These are phyloP conservation scores for Cladorrhinum sp. DNA, from an alignment of 2,329 filamentous ascomycete genomes.

Conservation along the genomic window DNA sequence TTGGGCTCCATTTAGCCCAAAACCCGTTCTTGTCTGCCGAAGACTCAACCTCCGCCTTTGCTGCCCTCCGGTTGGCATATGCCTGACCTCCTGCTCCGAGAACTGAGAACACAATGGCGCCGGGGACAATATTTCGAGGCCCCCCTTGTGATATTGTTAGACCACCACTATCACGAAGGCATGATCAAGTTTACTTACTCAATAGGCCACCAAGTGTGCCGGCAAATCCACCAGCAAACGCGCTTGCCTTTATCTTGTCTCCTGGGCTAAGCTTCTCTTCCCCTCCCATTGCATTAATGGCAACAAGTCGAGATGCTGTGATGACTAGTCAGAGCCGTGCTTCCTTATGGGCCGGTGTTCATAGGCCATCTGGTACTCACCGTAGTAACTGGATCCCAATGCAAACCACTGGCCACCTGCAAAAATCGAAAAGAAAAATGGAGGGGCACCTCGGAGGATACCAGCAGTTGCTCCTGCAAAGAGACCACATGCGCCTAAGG, in stretches of 20 bases:
- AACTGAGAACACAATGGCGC: slow-evolving; percentile 46
- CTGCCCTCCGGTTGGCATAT: slow-evolving; percentile 20
- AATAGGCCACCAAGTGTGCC: slow-evolving; percentile 57
- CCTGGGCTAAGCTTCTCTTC: slow-evolving; percentile 51
- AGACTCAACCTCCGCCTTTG: slow-evolving; percentile 2
- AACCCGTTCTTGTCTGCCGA: slow-evolving; percentile 24
- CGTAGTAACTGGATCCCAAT: slow-evolving; percentile 74
- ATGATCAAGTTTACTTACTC: slow-evolving; percentile 40
- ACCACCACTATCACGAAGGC: not conserved
- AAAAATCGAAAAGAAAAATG: slow-evolving; percentile 67
- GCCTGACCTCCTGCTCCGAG: slow-evolving; percentile 34
- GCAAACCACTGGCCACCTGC: slow-evolving; percentile 79
- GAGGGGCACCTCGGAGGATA: slow-evolving; percentile 64
- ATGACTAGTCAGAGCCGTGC: not conserved
- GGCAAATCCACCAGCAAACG: slow-evolving; percentile 67
- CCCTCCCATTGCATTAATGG: slow-evolving; percentile 47
- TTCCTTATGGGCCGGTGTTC: not conserved
- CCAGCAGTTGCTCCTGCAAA: slow-evolving; percentile 67
- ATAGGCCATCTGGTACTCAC: slow-evolving; percentile 40
- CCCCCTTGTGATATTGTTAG: slow-evolving; percentile 41
- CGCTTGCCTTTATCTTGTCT: slow-evolving; percentile 65
- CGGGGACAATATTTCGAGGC: slow-evolving; percentile 51
- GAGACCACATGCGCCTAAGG: slow-evolving; percentile 56
- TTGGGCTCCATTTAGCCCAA: slow-evolving; percentile 68
- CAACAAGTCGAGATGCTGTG: slow-evolving; percentile 47